These are phyloP conservation scores for Ganoderma boninense DNA, from an alignment of 1,284 basidiomycete genomes.

Conservation along the genomic window DNA sequence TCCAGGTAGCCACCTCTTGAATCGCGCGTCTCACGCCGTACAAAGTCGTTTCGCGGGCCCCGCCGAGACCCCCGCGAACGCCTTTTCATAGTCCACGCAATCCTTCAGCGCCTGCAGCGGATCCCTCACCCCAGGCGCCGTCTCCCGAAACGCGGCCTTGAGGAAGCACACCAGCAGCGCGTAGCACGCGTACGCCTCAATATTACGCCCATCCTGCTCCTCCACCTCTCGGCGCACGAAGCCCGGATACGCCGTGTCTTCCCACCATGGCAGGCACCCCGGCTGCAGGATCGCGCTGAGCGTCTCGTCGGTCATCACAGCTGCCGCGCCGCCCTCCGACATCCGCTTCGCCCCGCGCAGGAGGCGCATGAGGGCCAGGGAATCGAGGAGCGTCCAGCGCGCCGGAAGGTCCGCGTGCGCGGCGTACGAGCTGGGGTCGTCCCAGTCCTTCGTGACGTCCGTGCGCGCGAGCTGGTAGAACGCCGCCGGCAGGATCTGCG, in stretches of 20 bases:
- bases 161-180: neutral
- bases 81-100: neutral
- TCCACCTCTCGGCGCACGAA: neutral
- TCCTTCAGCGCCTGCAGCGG: conserved; percentile 5
- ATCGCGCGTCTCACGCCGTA: neutral
- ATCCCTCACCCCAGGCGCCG: neutral
- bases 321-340: neutral
- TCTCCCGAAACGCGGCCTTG: neutral
- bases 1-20: neutral
- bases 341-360: neutral
- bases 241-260: neutral
- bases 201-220: neutral
- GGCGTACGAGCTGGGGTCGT: neutral
- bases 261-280: conserved; percentile 2
- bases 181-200: neutral
- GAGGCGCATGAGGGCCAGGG: neutral
- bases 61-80: too few species aligned
- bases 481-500: conserved; percentile 62
- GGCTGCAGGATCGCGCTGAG: neutral
- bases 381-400: neutral
- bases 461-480: conserved; percentile 58
- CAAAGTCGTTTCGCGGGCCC: neutral
- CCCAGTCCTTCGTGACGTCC: neutral
- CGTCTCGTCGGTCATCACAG: neutral
- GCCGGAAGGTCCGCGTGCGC: neutral